Conservation (phyloP, 768 basidiomycete genomes). For the Leccinum arenicola region DNA sequence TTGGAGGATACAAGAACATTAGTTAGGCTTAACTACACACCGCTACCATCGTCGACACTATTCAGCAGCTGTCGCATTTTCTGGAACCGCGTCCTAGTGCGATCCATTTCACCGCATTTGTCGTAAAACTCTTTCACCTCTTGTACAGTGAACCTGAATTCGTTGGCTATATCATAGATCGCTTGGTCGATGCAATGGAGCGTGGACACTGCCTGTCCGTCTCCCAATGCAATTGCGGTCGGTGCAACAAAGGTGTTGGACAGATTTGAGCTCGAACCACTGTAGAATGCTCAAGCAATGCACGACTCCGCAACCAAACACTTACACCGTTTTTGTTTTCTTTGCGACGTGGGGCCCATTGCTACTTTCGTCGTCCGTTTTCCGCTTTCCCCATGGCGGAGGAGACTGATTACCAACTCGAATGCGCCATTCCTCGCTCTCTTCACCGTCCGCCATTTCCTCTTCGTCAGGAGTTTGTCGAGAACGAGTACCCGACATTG, state of each 20-base stretch:
- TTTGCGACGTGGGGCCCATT: conserved; percentile 36
- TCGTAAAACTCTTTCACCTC: conserved; percentile 82
- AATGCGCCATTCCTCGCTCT: conserved; percentile 65
- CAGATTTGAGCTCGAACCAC: conserved; percentile 1
- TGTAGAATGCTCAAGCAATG: conserved; percentile 3
- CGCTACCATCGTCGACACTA: conserved; percentile 20
- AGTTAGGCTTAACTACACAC: conserved; percentile 5
- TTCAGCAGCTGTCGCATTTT: conserved; percentile 54
- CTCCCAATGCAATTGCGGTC: neutral
- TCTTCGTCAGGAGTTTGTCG: conserved; percentile 55
- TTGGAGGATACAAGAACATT: neutral
- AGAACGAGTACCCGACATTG: conserved; percentile 20
- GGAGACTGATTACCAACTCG: conserved; percentile 60
- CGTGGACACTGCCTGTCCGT: conserved; percentile 7
- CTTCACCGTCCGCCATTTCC: conserved; percentile 59
- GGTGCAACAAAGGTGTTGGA: conserved; percentile 5
- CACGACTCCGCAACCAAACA: neutral
- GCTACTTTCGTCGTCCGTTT: conserved; percentile 38
- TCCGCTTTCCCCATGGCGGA: conserved; percentile 69
- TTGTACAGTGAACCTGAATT: conserved; percentile 68
- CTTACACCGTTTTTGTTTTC: conserved; percentile 43
- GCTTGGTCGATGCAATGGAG: conserved; percentile 68
- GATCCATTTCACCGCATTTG: conserved; percentile 65
- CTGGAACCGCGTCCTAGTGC: conserved; percentile 62
- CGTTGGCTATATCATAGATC: conserved; percentile 62